Evolutionary conservation across 1,284 basidiomycete species (phyloP).

Genomic region (Volvariella volvacea): DNA sequence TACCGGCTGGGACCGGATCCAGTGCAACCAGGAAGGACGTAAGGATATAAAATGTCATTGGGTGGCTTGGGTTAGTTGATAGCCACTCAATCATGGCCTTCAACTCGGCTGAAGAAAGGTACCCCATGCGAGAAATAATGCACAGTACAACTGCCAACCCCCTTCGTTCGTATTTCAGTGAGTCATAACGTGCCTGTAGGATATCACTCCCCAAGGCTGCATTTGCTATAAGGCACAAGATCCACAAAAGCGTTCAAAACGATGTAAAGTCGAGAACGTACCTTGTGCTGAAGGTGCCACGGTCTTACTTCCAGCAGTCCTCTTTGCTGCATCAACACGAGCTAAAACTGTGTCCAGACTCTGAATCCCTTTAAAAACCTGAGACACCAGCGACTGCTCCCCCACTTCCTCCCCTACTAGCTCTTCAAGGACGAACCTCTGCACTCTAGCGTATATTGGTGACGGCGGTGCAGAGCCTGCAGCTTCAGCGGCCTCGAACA

Average conservation of each 20-base stretch:
- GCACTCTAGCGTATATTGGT: constrained; percentile 40
- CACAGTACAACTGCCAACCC: constrained; percentile 57
- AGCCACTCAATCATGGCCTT: constrained; percentile 64
- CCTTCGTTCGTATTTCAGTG: constrained; percentile 67
- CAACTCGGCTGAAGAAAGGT: constrained; percentile 51
- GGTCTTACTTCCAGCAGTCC: constrained; percentile 59
- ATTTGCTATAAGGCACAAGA: constrained; percentile 24
- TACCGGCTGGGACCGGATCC: constrained; percentile 51
- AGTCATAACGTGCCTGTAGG: constrained; percentile 59
- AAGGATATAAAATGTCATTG: constrained; percentile 69
- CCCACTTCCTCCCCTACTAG: constrained; percentile 34
- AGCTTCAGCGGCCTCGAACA: constrained; percentile 34
- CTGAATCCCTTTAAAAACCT: constrained; percentile 61
- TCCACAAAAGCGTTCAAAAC: constrained; percentile 3
- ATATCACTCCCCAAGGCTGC: constrained; percentile 57
- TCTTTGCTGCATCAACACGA: constrained; percentile 49
- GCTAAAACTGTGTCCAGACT: constrained; percentile 42
- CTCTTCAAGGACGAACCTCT: constrained; percentile 46
- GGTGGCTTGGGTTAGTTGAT: constrained; percentile 50
- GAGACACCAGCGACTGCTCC: constrained; percentile 39
- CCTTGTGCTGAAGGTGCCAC: constrained; percentile 47
- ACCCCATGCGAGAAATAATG: constrained; percentile 58
- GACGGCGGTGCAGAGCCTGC: constrained; percentile 34
- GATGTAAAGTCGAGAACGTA: constrained; percentile 18
- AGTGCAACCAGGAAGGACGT: constrained; percentile 62